Evolutionary conservation across 768 basidiomycete genomes (phyloP).

Genomic region (Coprinellus micaceus): DNA sequence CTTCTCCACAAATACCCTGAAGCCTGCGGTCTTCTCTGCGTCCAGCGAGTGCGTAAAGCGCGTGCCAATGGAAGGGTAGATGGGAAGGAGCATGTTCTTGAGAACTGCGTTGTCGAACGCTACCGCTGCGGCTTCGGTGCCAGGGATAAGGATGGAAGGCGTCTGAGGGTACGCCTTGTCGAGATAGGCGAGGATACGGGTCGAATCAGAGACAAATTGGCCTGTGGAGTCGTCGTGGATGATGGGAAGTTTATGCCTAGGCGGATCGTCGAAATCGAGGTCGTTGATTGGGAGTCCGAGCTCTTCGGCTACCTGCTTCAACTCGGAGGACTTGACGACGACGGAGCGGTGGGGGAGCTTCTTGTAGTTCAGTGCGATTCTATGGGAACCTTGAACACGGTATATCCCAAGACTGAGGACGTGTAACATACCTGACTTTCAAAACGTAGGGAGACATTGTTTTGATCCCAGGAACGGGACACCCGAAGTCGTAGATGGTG

Average conservation of each 20-base stretch:
- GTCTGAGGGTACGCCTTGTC: conserved; percentile 43
- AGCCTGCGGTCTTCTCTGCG: not conserved
- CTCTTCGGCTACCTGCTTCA: conserved; percentile 28
- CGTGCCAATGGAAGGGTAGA: not conserved
- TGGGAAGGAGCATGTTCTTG: not conserved
- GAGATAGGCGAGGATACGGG: conserved; percentile 42
- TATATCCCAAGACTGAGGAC: not conserved
- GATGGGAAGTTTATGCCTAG: conserved; percentile 40
- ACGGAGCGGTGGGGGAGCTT: conserved; percentile 35
- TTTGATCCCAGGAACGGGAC: not conserved
- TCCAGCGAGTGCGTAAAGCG: not conserved
- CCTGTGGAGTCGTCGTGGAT: conserved; percentile 44
- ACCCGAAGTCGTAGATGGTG: not conserved
- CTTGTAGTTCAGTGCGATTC: conserved; percentile 29
- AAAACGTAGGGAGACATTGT: not conserved
- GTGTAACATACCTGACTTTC: not conserved
- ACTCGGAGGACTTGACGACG: conserved; percentile 50
- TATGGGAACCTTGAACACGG: conserved; percentile 2
- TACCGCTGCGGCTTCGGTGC: conserved; percentile 3
- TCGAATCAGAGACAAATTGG: conserved; percentile 34
- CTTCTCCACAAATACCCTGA: conserved; percentile 17
- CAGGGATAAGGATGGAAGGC: conserved; percentile 27
- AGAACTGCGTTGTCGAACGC: not conserved
- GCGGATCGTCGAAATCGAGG: conserved; percentile 23
- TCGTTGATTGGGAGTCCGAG: conserved; percentile 29